Base-by-base conservation (phyloP, 805 yeast genomes). In the Candida cerambycidarum region DNA sequence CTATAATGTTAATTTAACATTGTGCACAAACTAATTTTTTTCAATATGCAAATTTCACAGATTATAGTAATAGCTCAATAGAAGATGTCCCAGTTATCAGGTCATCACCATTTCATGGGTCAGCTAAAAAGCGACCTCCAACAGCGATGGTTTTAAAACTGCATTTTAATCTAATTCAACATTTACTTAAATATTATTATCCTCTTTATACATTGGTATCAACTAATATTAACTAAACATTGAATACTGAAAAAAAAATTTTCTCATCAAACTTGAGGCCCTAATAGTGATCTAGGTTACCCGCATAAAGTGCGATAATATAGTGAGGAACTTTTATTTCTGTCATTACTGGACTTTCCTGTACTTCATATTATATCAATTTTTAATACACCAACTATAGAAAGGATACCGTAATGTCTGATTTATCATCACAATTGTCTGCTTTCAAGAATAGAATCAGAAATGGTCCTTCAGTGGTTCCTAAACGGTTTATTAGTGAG, bases 131-230 rank as follows among this genome's bases (percentile, higher is more conserved):
- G 88, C 89, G 83, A 84, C 95, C 96, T 88, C 89, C 65, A 83
- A 83, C 87, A 80, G 90, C 96, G 89, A 89, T 89, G 97, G 97
- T 89, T 89, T 89, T 89, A 87, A 85, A 83, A 88, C 80, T 82
- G 93, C 38, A 29, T 29, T 38, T 27, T 28, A 29, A 11, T 38
- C 19, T 29, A 19, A 39, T 31, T 23, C 24, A 31, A 29, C 23
- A 36, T 25, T 36, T 12, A 36, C n/a, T 27, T 36, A 8, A 35
- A 25, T 36, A 36, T 36, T 36, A 25, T 27, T 9, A 14, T 25
- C 39, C 41, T 47, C 29, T 25, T 11, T 25, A 38, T 58, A 51
- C 29, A 41, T 65, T 21, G 38, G 38, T 23, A 24, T 14, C 5
- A 12, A 23, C 29, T 34, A 34, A 34, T 34, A 34, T 24, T 14